These are phyloP conservation scores for Phialophora tarda DNA, from an alignment of 2,329 filamentous ascomycete species.

Conservation along the genomic window DNA sequence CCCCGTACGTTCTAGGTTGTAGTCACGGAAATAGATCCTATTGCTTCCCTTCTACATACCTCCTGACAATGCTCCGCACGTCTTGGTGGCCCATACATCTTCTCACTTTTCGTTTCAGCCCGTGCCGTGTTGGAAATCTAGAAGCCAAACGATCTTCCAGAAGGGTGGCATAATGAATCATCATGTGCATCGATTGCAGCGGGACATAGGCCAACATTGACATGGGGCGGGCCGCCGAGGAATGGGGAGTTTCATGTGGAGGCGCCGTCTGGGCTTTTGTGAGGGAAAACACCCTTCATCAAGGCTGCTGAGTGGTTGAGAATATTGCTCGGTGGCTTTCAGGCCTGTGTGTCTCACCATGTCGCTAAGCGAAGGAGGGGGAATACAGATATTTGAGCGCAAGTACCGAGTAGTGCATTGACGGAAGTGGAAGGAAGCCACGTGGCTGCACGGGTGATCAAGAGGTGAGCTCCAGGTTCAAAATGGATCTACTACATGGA, in stretches of 20 bases:
- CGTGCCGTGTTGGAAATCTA: background rate
- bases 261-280: background rate
- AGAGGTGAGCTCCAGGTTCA: background rate
- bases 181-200: background rate
- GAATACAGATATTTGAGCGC: background rate
- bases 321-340: background rate
- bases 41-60: background rate
- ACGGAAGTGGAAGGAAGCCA: background rate
- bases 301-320: background rate
- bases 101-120: background rate
- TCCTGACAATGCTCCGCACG: background rate
- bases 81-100: background rate
- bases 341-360: background rate
- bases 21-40: background rate
- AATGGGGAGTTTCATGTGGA: background rate
- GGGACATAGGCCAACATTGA: background rate
- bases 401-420: background rate
- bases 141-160: background rate
- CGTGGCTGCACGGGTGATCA: background rate
- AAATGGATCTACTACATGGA: background rate
- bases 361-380: background rate
- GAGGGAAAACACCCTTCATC: no score
- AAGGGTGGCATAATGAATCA: background rate
- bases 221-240: background rate
- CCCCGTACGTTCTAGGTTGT: background rate